Base-by-base conservation (phyloP, 148 eudicot genomes). In the Selenicereus undatus region DNA sequence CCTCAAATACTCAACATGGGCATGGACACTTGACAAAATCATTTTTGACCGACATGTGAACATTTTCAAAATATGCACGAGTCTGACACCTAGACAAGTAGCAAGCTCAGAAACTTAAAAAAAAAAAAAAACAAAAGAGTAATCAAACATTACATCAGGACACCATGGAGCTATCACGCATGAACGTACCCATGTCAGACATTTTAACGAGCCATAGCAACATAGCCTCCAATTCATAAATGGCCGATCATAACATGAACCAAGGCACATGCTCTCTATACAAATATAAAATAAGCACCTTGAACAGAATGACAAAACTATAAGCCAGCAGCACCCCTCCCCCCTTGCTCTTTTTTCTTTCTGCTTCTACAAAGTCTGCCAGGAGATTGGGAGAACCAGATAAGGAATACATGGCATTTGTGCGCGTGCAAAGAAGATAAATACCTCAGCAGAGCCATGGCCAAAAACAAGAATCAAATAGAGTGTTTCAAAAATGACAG, bases 371-470 rank as follows among this genome's bases (percentile, higher is more conserved):
- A 48, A 0, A 48, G 5, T 48, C 8, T 5, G 22, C 21, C 20
- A 56, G 62, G 22, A 16, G n/a, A 56, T 3, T 56, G 62, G 18
- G n/a, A 21, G 43, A 7, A 58, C n/a, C 50, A 43, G 29, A 52
- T 35, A 42, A 48, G 2, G 52, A 48, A 48, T 12, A 48, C 12
- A 11, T 12, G 3, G 52, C 13, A 48, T 10, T 8, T 24, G 71
- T 70, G 78, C 69, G 13, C 18, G 35, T 27, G 12, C 18, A 52
- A 80, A 56, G 74, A 29, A 71, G 78, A 82, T 75, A 51, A 76
- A 82, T 91, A 96, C 99, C 99, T 93, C 99, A 73, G 91, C 48
- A 43, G 94, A 90, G 64, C 95, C 98, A 86, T 93, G 97, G 74
- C 98, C 98, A 81, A 93, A 93, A 85, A 85, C 90, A 75, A 96